Evolutionary conservation across 1,284 basidiomycete species (phyloP), one percentile per base, ranked within the genome.

Genomic region (Sanghuangporus sanghuang): DNA sequence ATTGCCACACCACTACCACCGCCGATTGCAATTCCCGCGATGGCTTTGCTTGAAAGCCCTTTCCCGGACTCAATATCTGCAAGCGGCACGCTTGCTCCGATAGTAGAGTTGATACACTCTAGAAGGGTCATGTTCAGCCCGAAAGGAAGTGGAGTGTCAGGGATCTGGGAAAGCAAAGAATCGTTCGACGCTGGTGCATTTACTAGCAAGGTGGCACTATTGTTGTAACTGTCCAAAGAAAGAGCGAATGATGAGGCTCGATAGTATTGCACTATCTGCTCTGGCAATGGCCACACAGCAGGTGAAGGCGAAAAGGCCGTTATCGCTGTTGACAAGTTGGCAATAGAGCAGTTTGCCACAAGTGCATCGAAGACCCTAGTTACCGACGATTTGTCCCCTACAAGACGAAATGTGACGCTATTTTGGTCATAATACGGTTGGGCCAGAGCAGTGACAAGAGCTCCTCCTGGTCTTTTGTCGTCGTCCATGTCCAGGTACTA

Each of bases 201-300:
- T 14, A 67, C 39, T 7, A 66, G 53, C 3, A 70, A 62, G 4
- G 64, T 61, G 14, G 69, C 71, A 11, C 68, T 65, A 49, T 73
- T 69, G 59, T 70, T 72, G 62, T 73, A 73, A 1, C 64, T 57
- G 3, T 68, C 64, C 27, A 71, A 65, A 7, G 69, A 62, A 3
- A 73, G 66, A 12, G 62, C 68, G 62, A 73, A 71, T 14, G 68
- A 67, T 1, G 68, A 71, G 6, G 71, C 61, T 40, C 72, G 70
- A 61, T 72, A 73, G 50, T 69, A 73, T 59, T 73, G 71, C 14
- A 73, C 59, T 12, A 70, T 60, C 59, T 73, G 69, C 57, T 71
- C 70, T 1, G 71, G 67, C 23, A 67, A 57, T 16, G 67, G 66
- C 44, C 62, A 62, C 2, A 59, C 53, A 7, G 50, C 53, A 6